A percentile compares a stretch with the other conserved stretches of the same genome.
Conservation (phyloP, 2,329 filamentous ascomycete genomes). For the Fusarium sororula region DNA sequence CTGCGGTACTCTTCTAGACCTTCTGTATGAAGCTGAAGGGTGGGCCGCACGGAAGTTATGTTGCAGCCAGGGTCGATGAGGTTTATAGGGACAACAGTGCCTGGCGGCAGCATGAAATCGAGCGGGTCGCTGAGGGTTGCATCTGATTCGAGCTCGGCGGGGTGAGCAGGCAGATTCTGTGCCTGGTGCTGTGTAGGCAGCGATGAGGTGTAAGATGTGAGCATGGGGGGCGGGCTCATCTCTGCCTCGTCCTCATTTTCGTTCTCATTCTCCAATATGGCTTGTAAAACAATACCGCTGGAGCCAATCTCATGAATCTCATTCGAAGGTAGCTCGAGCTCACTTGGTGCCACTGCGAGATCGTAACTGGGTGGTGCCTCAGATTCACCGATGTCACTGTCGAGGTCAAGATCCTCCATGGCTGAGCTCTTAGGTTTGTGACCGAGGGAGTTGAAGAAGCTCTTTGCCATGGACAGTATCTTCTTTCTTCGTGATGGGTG, state of each 20-base stretch:
- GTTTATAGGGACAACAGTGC: constrained; percentile 39
- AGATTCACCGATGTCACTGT: constrained; percentile 44
- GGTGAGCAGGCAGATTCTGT: constrained; percentile 33
- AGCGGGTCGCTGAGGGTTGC: constrained; percentile 33
- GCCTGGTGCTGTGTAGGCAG: constrained; percentile 26
- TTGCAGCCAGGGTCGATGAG: constrained; percentile 32
- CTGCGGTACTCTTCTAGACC: constrained; percentile 47
- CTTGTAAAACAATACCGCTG: constrained; percentile 50
- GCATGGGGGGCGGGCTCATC: constrained; percentile 19
- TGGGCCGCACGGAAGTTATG: constrained; percentile 43
- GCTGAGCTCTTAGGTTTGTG: constrained; percentile 54
- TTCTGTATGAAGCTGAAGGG: constrained; percentile 52
- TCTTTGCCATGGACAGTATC: constrained; percentile 63
- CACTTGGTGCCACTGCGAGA: constrained; percentile 47
- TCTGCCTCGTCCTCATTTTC: constrained; percentile 31
- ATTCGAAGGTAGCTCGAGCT: constrained; percentile 58
- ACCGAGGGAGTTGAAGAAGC: constrained; percentile 63
- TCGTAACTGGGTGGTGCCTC: constrained; percentile 59
- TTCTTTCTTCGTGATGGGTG: constrained; percentile 61
- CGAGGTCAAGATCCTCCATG: constrained; percentile 38
- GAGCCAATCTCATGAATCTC: constrained; percentile 65
- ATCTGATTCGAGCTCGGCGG: constrained; percentile 41
- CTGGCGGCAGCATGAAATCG: constrained; percentile 42
- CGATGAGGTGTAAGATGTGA: constrained; percentile 24
- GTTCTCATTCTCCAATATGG: constrained; percentile 40